Evolutionary conservation across 805 yeast species (phyloP).

Genomic region (Candida ascalaphidarum): DNA sequence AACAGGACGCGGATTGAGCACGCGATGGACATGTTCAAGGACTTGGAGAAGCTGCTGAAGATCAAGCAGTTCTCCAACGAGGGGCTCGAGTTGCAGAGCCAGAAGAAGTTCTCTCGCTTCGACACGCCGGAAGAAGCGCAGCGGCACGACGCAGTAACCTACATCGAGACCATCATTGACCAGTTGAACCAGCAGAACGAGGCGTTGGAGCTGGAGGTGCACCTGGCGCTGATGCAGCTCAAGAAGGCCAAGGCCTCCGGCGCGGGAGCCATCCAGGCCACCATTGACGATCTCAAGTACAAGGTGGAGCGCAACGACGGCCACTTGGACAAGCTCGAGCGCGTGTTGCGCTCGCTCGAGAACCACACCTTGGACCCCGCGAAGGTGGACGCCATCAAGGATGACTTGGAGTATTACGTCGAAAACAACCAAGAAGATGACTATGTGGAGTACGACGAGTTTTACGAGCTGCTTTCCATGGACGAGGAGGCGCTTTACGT

Average conservation of each 20-base stretch:
- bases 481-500: slow-evolving; percentile 16
- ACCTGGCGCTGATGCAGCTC: slow-evolving; percentile 17
- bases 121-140: slow-evolving; percentile 73
- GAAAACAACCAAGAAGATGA: slow-evolving; percentile 91
- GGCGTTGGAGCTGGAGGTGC: slow-evolving; percentile 60
- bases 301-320: slow-evolving; percentile 64
- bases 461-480: slow-evolving; percentile 80
- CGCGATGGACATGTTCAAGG: slow-evolving; percentile 95
- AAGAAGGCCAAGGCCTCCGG: slow-evolving; percentile 49
- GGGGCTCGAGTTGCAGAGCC: slow-evolving; percentile 65
- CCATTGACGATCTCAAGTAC: slow-evolving; percentile 55
- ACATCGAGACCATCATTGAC: slow-evolving; percentile 63
- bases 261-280: slow-evolving; percentile 32
- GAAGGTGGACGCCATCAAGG: slow-evolving; percentile 66
- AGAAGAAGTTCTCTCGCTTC: slow-evolving; percentile 25
- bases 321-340: slow-evolving; percentile 75
- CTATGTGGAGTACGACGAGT: slow-evolving; percentile 87
- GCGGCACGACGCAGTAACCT: slow-evolving; percentile 63
- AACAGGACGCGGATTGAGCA: slow-evolving; percentile 67
- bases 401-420: slow-evolving; percentile 87
- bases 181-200: slow-evolving; percentile 80
- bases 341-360: slow-evolving; percentile 65
- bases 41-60: slow-evolving; percentile 86
- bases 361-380: slow-evolving; percentile 70
- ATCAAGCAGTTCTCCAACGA: slow-evolving; percentile 92